Conservation (phyloP, 106 monocot species). For the Dendrobium nobile region DNA sequence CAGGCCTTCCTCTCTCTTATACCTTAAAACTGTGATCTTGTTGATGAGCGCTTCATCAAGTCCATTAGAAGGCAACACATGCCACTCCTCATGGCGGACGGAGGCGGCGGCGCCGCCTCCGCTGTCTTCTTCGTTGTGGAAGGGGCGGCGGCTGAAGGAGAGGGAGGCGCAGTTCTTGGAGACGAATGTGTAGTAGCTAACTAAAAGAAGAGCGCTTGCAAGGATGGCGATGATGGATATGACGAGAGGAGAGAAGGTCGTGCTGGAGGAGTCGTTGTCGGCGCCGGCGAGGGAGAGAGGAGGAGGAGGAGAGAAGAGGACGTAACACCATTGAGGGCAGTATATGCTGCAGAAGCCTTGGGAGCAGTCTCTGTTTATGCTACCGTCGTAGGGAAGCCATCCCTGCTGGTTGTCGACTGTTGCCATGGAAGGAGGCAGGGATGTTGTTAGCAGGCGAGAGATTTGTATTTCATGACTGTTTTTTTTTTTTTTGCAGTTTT, state of each 20-base stretch:
- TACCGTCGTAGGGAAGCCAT: constrained; percentile 27
- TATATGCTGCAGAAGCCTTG: constrained; percentile 55
- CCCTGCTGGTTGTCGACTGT: constrained; percentile 1
- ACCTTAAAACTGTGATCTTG: constrained; percentile 50
- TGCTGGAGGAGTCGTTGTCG: constrained; percentile 16
- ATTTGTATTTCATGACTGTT: neutral
- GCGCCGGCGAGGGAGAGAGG: constrained; percentile 18
- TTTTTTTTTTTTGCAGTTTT: neutral
- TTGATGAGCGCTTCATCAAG: constrained; percentile 62
- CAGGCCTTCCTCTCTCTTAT: constrained; percentile 48
- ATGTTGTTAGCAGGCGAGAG: neutral
- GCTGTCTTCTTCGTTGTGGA: neutral
- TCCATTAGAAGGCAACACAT: constrained; percentile 26
- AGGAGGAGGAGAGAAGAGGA: constrained; percentile 54
- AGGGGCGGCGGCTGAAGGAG: constrained; percentile 8
- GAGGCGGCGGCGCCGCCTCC: neutral
- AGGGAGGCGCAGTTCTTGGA: constrained; percentile 56
- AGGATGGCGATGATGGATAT: constrained; percentile 90
- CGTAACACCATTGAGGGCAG: constrained; percentile 77
- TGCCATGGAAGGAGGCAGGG: constrained; percentile 18
- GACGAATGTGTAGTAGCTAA: constrained; percentile 71
- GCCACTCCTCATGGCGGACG: constrained; percentile 1
- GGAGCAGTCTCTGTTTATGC: constrained; percentile 29
- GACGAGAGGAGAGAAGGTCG: constrained; percentile 72
- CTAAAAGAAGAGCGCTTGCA: constrained; percentile 57